Percentiles rank a stretch among this genome's conserved stretches.
These are phyloP conservation scores for Collybia sp. DNA, from an alignment of 768 basidiomycete genomes.

Conservation along the genomic window DNA sequence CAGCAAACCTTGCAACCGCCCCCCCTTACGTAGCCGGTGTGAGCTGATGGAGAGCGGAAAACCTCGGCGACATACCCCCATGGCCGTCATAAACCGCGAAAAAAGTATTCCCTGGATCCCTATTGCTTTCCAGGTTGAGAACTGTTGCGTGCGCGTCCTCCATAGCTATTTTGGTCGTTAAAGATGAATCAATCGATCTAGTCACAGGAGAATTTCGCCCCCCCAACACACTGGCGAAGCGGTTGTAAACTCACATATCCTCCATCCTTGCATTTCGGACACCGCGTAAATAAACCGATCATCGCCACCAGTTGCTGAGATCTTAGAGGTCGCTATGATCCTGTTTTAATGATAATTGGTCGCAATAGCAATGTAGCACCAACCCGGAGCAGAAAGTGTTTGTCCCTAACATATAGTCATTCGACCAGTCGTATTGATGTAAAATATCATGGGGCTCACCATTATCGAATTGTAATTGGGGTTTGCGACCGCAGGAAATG, in stretches of 20 bases:
- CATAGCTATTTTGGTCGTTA: slow-evolving; percentile 61
- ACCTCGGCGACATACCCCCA: slow-evolving; percentile 60
- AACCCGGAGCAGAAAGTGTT: slow-evolving; percentile 79
- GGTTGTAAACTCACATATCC: slow-evolving; percentile 72
- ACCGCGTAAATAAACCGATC: slow-evolving; percentile 69
- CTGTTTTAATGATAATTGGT: slow-evolving; percentile 9
- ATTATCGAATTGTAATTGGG: neutral
- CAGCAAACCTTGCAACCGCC: slow-evolving; percentile 83
- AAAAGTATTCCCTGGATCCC: slow-evolving; percentile 60
- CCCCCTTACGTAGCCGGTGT: slow-evolving; percentile 45
- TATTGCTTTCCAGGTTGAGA: slow-evolving; percentile 58
- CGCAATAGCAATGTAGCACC: slow-evolving; percentile 16
- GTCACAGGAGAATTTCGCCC: neutral
- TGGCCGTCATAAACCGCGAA: slow-evolving; percentile 99
- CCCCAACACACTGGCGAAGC: slow-evolving; percentile 1
- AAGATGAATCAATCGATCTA: slow-evolving; percentile 1
- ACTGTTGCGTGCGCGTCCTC: slow-evolving; percentile 89
- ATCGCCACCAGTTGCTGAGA: slow-evolving; percentile 69
- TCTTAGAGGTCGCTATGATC: slow-evolving; percentile 73
- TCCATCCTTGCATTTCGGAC: slow-evolving; percentile 99
- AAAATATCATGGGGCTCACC: slow-evolving; percentile 7
- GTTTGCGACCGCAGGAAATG: no score
- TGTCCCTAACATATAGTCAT: slow-evolving; percentile 56
- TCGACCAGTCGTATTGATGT: neutral
- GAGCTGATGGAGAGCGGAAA: slow-evolving; percentile 4